phyloP scores from a whole-genome alignment of 164 flowering plant genomes.

The Magnolia sinica region DNA sequence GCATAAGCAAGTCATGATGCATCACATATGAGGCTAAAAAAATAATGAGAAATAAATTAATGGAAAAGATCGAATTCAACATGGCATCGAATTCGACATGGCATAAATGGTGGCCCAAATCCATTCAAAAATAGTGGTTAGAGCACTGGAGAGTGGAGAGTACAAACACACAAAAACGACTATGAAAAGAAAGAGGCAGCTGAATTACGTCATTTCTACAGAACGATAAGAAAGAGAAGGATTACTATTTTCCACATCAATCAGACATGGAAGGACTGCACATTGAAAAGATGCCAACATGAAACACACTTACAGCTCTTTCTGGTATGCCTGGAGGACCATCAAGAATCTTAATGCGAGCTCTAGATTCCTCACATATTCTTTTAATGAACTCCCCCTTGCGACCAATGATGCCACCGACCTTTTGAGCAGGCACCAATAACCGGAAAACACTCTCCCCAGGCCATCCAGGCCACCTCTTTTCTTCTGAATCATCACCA shows the following conservation, averaged over 20 bases:
- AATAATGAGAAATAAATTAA: too few species aligned
- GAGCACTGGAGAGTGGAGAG: neutral
- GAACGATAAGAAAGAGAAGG: neutral
- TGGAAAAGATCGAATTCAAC: too few species aligned
- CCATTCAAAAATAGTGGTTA: too few species aligned
- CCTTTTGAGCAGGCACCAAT: constrained; percentile 89
- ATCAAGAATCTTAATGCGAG: constrained; percentile 93
- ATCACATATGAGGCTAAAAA: too few species aligned
- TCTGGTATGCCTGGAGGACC: constrained; percentile 87
- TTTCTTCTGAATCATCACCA: constrained; percentile 41
- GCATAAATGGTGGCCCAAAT: too few species aligned
- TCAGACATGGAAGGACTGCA: neutral
- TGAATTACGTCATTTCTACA: too few species aligned
- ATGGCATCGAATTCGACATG: too few species aligned
- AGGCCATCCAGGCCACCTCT: constrained; percentile 99
- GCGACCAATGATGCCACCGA: constrained; percentile 96
- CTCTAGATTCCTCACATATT: constrained; percentile 89
- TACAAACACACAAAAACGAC: neutral
- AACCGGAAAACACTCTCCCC: constrained; percentile 90
- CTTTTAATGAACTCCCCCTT: constrained; percentile 91
- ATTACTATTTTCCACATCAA: neutral
- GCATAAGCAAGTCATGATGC: too few species aligned
- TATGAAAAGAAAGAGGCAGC: neutral
- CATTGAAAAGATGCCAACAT: too few species aligned
- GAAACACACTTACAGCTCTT: constrained; percentile 74